Conservation (phyloP, 2,329 filamentous ascomycete species). For the Cercospora beticola region DNA sequence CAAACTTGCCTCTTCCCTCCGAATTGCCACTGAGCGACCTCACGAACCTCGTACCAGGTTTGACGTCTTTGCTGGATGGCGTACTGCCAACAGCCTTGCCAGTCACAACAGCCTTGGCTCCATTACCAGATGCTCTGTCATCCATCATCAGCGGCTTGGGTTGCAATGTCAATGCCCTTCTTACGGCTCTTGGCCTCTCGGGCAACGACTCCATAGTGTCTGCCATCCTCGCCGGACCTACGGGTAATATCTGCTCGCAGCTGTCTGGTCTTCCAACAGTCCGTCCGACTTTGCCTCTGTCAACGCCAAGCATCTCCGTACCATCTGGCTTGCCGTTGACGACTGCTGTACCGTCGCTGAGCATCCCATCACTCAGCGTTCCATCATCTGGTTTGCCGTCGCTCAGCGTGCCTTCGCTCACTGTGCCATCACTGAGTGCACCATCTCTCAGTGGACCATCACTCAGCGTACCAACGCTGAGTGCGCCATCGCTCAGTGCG, state of each 20-base stretch:
- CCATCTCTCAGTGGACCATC: neutral
- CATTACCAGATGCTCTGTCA: neutral
- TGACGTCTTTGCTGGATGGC: slow-evolving; percentile 1
- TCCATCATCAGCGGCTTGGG: neutral
- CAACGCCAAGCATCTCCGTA: neutral
- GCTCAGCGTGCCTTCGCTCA: neutral
- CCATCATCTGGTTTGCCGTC: neutral
- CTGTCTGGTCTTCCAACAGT: neutral
- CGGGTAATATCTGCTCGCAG: neutral
- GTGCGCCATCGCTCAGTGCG: neutral
- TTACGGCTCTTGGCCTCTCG: neutral
- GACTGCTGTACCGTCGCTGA: neutral
- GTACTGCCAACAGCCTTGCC: neutral
- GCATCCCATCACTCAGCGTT: neutral
- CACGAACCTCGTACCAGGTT: neutral
- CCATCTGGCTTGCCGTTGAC: neutral
- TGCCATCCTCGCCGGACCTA: slow-evolving; percentile 6
- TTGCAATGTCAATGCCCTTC: neutral
- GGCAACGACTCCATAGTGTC: neutral
- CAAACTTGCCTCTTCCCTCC: neutral
- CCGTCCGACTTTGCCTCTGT: neutral
- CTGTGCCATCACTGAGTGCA: neutral
- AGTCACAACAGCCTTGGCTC: neutral
- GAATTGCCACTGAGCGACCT: neutral
- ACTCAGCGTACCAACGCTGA: neutral